Evolutionary conservation across 768 basidiomycete species (phyloP).

Genomic region (Hypsizygus marmoreus): DNA sequence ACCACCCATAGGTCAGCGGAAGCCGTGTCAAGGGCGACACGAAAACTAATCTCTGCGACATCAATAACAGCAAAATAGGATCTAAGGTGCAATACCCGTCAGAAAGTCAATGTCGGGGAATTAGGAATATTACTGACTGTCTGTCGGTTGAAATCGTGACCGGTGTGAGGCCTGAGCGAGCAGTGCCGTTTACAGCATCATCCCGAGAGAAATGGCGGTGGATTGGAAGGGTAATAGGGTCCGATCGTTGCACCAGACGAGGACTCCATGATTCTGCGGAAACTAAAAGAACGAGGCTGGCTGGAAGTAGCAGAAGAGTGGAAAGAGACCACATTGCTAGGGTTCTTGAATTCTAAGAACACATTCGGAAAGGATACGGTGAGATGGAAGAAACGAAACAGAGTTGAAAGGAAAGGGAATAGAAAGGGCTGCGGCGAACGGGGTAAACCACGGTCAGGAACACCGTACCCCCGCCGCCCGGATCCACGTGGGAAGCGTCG

Average conservation of each 20-base stretch:
- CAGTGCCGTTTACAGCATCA: constrained; percentile 29
- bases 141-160: constrained; percentile 49
- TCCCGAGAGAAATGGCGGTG: constrained; percentile 17
- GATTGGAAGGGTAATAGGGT: constrained; percentile 32
- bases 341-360: constrained; percentile 4
- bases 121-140: constrained; percentile 34
- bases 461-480: background rate
- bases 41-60: constrained; percentile 64
- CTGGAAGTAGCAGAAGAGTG: constrained; percentile 6
- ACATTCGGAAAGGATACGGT: constrained; percentile 12
- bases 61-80: constrained; percentile 68
- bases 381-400: background rate
- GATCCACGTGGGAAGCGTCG: background rate
- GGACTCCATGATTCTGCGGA: constrained; percentile 19
- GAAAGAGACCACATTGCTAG: constrained; percentile 17
- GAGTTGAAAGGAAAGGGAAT: background rate
- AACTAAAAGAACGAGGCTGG: constrained; percentile 17
- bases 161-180: constrained; percentile 41
- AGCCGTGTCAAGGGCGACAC: constrained; percentile 73
- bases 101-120: background rate
- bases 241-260: constrained; percentile 21
- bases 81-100: constrained; percentile 38
- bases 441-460: background rate
- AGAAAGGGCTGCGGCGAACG: background rate
- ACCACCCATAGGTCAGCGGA: constrained; percentile 74